Evolutionary conservation across 1,284 basidiomycete genomes (phyloP).

Genomic region (Ceratobasidium theobromae): DNA sequence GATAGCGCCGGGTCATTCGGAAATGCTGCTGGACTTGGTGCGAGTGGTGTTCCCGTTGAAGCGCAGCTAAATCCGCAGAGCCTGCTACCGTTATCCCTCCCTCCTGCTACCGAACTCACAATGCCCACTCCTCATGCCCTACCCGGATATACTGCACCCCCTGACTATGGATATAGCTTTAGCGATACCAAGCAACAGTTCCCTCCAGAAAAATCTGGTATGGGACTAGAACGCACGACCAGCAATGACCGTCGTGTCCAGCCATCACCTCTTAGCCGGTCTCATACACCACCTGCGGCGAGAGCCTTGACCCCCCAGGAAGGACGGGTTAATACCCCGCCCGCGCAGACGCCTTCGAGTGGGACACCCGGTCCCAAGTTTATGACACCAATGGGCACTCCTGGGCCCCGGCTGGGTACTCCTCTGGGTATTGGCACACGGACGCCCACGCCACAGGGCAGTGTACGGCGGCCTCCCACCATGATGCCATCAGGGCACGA

Average conservation of each 20-base stretch:
- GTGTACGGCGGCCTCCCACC: constrained; percentile 18
- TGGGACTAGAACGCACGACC: constrained; percentile 12
- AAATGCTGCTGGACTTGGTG: constrained; percentile 20
- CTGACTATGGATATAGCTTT: constrained; percentile 16
- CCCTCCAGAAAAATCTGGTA: background rate
- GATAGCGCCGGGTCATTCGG: constrained; percentile 18
- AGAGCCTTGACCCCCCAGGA: constrained; percentile 11
- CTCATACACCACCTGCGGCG: constrained; percentile 12
- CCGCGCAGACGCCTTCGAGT: background rate
- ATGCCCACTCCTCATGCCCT: constrained; percentile 18
- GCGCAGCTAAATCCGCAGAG: constrained; percentile 13
- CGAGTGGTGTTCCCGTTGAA: background rate
- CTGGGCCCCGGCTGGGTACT: constrained; percentile 14
- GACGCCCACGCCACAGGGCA: constrained; percentile 7
- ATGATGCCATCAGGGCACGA: constrained; percentile 22
- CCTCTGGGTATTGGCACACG: constrained; percentile 5
- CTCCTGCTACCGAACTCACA: constrained; percentile 5
- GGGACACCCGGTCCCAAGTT: constrained; percentile 18
- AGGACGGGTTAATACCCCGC: constrained; percentile 11
- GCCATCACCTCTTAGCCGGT: constrained; percentile 7
- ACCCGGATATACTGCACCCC: background rate
- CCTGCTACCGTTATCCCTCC: constrained; percentile 17
- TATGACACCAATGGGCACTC: constrained; percentile 5
- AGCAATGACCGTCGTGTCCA: constrained; percentile 29
- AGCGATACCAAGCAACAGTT: background rate